These are phyloP conservation scores for Tausonia pullulans DNA, from an alignment of 1,284 basidiomycete species.

Conservation along the genomic window DNA sequence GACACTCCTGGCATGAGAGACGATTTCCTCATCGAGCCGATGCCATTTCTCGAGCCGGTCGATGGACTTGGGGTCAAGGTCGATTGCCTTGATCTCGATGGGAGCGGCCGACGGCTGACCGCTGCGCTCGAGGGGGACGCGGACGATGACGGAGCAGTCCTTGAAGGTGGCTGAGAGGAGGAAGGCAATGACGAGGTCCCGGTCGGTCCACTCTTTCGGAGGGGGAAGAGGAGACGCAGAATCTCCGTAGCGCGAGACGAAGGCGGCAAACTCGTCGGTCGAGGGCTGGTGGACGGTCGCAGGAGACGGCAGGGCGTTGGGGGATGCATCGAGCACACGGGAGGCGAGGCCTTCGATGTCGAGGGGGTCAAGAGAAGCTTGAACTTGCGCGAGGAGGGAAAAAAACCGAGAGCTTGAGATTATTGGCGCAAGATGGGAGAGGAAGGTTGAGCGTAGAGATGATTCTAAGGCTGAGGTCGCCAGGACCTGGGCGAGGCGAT, in stretches of 20 bases:
- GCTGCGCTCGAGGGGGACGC: conserved; percentile 19
- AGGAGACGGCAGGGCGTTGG: conserved; percentile 38
- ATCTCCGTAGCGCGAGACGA: conserved; percentile 43
- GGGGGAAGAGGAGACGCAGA: conserved; percentile 26
- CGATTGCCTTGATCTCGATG: conserved; percentile 52
- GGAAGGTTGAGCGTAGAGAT: not conserved
- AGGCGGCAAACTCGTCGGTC: conserved; percentile 45
- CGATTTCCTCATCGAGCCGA: conserved; percentile 57
- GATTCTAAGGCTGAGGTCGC: not conserved
- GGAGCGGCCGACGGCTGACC: conserved; percentile 15
- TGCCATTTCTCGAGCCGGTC: conserved; percentile 58
- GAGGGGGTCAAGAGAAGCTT: conserved; percentile 64
- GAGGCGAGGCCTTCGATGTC: conserved; percentile 66
- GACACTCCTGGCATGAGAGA: not conserved
- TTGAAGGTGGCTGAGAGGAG: conserved; percentile 88
- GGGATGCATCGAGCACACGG: conserved; percentile 3
- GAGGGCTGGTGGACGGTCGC: no score
- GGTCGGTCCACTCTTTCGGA: conserved; percentile 23
- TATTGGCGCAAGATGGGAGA: conserved; percentile 38
- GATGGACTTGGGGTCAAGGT: conserved; percentile 72
- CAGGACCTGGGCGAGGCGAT: no score
- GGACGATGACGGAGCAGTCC: conserved; percentile 81
- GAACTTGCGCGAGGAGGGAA: conserved; percentile 48
- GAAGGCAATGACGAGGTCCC: conserved; percentile 50
- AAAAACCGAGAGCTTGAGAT: conserved; percentile 50